These are phyloP conservation scores for Rhodotorula sp. DNA, from an alignment of 1,284 basidiomycete genomes.

Conservation along the genomic window DNA sequence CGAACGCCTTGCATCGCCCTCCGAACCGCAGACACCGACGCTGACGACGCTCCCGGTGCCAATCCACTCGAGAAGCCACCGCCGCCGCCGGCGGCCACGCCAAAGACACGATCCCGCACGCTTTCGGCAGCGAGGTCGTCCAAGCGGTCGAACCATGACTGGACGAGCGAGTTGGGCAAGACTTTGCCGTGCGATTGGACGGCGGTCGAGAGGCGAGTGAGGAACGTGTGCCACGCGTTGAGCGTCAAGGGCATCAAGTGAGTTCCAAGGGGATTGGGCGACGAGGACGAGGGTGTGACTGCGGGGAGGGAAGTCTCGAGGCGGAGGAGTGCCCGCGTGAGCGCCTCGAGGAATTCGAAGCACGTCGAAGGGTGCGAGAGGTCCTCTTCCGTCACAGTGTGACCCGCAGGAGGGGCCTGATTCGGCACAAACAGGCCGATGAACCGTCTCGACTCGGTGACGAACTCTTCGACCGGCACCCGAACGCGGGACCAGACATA, in stretches of 20 bases:
- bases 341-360: conserved; percentile 39
- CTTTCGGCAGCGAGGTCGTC: conserved; percentile 27
- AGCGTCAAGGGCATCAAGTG: conserved; percentile 38
- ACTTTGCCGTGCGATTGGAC: conserved; percentile 40
- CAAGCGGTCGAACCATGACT: conserved; percentile 38
- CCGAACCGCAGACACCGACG: conserved; percentile 15
- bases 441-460: conserved; percentile 29
- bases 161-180: conserved; percentile 31
- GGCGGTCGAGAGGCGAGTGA: conserved; percentile 33
- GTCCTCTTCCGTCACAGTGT: conserved; percentile 18
- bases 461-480: conserved; percentile 40
- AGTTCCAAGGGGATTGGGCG: conserved; percentile 10
- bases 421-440: conserved; percentile 27
- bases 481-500: conserved; percentile 43
- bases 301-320: conserved; percentile 27
- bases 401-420: conserved; percentile 8
- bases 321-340: conserved; percentile 25
- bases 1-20: conserved; percentile 40
- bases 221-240: conserved; percentile 43
- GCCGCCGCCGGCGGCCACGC: no score
- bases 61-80: neutral
- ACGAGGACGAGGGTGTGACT: neutral
- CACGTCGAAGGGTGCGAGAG: conserved; percentile 41
- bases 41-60: no score
- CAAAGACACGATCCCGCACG: neutral